A percentile compares a stretch with the other conserved stretches of the same genome.
Evolutionary conservation across 306 rosid genomes (phyloP).

Genomic region (Luffa aegyptiaca): DNA sequence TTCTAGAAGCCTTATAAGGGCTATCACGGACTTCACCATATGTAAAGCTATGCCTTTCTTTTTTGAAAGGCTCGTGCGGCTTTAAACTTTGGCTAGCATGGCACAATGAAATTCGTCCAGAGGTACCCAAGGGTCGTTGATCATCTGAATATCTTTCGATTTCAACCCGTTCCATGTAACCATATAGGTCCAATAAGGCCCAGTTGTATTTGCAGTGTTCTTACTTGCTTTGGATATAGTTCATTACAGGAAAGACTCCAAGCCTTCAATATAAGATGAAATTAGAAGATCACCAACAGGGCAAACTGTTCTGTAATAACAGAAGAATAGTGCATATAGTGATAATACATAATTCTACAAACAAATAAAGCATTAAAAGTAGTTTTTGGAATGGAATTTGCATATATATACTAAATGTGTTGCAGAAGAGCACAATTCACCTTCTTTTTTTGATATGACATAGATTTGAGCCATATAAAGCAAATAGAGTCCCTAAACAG

Average conservation of each 20-base stretch:
- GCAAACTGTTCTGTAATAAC: constrained; percentile 2
- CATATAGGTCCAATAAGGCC: neutral
- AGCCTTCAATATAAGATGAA: constrained; percentile 12
- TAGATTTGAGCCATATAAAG: neutral
- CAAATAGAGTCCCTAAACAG: neutral
- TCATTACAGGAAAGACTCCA: constrained; percentile 16
- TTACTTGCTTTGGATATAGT: constrained; percentile 4
- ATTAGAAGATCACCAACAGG: constrained; percentile 20
- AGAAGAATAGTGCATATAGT: neutral
- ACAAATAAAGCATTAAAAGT: neutral
- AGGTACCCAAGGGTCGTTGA: constrained; percentile 20
- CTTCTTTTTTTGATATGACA: neutral
- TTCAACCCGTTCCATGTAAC: constrained; percentile 37
- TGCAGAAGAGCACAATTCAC: neutral
- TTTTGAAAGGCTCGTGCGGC: constrained; percentile 25
- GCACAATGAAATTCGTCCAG: constrained; percentile 1
- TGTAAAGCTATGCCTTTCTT: constrained; percentile 33
- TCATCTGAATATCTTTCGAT: constrained; percentile 21
- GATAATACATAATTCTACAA: neutral
- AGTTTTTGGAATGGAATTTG: neutral
- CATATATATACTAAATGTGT: neutral
- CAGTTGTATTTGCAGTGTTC: constrained; percentile 11
- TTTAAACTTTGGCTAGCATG: constrained; percentile 29
- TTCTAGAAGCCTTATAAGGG: constrained; percentile 20
- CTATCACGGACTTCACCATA: constrained; percentile 45